Evolutionary conservation across 2,329 filamentous ascomycete species (phyloP), one percentile per base, ranked within the genome.

Genomic region (Diaporthe capsici): DNA sequence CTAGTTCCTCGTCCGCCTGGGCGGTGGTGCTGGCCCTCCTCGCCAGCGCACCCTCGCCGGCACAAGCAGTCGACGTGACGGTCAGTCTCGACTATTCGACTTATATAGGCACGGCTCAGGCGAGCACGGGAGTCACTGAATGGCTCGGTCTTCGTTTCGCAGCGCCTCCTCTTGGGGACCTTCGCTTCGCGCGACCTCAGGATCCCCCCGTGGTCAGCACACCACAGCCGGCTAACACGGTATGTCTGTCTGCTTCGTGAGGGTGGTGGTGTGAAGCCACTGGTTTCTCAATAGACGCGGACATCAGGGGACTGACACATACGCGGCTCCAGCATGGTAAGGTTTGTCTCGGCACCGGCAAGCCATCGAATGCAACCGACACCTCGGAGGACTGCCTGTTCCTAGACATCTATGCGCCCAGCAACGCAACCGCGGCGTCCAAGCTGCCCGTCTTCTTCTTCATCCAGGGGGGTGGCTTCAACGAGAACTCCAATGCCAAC

Each of bases 101-200:
- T 37, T 76, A 76, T 51, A 60, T 75, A 13, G 75, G 75, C 70
- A 75, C 75, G 13, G 75, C 55, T 39, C 73, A 75, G 28, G n/a
- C 57, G 10, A 70, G 47, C 31, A 76, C 73, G 8, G 73, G 75
- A 34, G 70, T 76, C 31, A 75, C 75, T 3, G 53, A 76, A 49
- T 76, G 75, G 93, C 87, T 94, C 8, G 94, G 93, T 1, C 90
- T 96, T 77, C 90, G 93, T 60, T 96, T 91, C 84, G 94, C 93
- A 4, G 92, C 92, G 5, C 87, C 93, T 20, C 94, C 94, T 0
- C 75, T 93, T 1, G 92, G 91, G 1, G 79, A 89, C 9, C 82
- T 94, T 77, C 88, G 94, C 25, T 96, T 95, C 80, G 86, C 87
- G 74, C 90, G 91, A 22, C 93, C 94, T 0, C 85, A 89, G 79